A percentile compares a stretch with the other conserved stretches of the same genome.
These are phyloP conservation scores for Albatrellus ellisii DNA, from an alignment of 768 basidiomycete genomes.

Conservation along the genomic window DNA sequence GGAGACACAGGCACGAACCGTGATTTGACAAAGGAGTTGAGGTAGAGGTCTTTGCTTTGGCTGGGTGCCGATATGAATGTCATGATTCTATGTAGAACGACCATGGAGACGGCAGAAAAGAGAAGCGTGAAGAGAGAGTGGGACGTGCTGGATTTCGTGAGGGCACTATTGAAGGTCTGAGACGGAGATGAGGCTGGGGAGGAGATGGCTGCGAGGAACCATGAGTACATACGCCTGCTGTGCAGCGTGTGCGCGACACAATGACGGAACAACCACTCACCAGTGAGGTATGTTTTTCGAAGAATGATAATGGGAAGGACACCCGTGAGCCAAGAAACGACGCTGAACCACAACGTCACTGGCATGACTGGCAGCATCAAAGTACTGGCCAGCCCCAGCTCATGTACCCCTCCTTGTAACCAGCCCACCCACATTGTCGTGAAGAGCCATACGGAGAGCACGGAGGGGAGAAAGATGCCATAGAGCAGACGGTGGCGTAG, in stretches of 20 bases:
- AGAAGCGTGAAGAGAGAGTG: slow-evolving; percentile 34
- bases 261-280: slow-evolving; percentile 26
- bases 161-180: slow-evolving; percentile 29
- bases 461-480: slow-evolving; percentile 39
- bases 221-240: neutral
- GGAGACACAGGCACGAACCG: slow-evolving; percentile 42
- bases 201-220: slow-evolving; percentile 26
- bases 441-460: slow-evolving; percentile 31
- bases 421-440: slow-evolving; percentile 30
- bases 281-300: slow-evolving; percentile 44
- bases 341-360: slow-evolving; percentile 27
- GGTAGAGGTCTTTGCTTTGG: slow-evolving; percentile 31
- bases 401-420: slow-evolving; percentile 25
- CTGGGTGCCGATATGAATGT: slow-evolving; percentile 20
- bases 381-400: slow-evolving; percentile 22
- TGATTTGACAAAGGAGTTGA: slow-evolving; percentile 54
- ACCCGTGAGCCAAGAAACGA: slow-evolving; percentile 34
- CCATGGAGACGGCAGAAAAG: slow-evolving; percentile 30
- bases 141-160: slow-evolving; percentile 33
- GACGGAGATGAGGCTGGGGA: slow-evolving; percentile 40
- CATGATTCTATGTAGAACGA: slow-evolving; percentile 30
- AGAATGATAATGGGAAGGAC: slow-evolving; percentile 45
- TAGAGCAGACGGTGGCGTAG: slow-evolving; percentile 47
- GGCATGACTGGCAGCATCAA: slow-evolving; percentile 27
- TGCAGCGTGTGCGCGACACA: neutral